Evolutionary conservation across 1,284 basidiomycete genomes (phyloP), one percentile per base, ranked within the genome.

Genomic region (Sanghuangporus sanghuang): DNA sequence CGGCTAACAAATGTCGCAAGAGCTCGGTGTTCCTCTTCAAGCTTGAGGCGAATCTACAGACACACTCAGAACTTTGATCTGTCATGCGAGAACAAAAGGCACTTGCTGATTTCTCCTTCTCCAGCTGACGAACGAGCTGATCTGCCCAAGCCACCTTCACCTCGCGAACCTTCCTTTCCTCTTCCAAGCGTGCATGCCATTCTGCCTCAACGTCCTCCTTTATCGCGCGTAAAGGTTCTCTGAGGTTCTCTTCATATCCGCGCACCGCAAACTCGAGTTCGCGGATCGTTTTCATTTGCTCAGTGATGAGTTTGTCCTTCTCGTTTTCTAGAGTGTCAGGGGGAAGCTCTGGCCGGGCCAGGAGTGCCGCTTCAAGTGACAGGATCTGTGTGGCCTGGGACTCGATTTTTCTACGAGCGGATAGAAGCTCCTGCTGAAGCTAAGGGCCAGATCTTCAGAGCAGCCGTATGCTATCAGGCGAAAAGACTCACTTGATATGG

Each of bases 341-440:
- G 0, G 85, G 81, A 2, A 89, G 72, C 44, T 79, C 79, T 0
- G 89, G 86, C 1, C 87, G 82, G 5, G 86, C 79, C 1, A 84
- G 77, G 6, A 93, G 77, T 0, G 87, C 83, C 0, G 85, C 86
- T 73, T 93, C 90, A 1, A 92, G 80, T 0, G 90, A 90, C 2
- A 95, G 79, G 53, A 95, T 92, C 69, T 94, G 91, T 12, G 81
- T 88, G 0, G 85, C 82, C 70, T 94, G 92, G 1, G 87, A 85
- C 58, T 93, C 87, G 35, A 94, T 75, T 67, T 90, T 84, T 27
- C 87, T 81, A 42, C 89, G 82, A 0, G 92, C 86, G 1, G 84
- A 79, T 32, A 95, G 85, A 6, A 95, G 82, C 67, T 95, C 90
- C 78, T 95, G 91, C 76, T 94, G 92, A 0, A 96, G 79, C 87